Evolutionary conservation across 2,329 filamentous ascomycete genomes (phyloP).

Genomic region (Paracorniculantispora psalliotae): DNA sequence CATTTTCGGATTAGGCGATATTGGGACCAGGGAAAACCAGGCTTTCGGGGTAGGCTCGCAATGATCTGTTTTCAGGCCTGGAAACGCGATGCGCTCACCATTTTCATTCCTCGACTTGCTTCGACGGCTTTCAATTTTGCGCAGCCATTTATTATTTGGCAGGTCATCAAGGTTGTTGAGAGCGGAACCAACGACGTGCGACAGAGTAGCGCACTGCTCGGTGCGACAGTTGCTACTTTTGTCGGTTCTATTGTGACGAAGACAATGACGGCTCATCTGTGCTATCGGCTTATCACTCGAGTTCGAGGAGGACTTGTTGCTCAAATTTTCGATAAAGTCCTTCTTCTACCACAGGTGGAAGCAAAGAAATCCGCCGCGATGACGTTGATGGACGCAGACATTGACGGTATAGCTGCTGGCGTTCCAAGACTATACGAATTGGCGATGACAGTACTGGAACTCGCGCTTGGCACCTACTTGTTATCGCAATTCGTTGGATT

Average conservation of each 20-base stretch:
- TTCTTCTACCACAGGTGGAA: slow-evolving; percentile 24
- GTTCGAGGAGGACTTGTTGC: slow-evolving; percentile 30
- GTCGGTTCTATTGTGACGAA: neutral
- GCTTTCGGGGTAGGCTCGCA: no score
- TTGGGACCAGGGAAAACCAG: no score
- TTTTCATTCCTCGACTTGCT: neutral
- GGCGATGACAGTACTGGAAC: neutral
- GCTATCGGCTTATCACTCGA: slow-evolving; percentile 26
- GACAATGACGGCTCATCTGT: neutral
- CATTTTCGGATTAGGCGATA: no score
- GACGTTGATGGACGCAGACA: slow-evolving; percentile 5
- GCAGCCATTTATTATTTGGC: neutral
- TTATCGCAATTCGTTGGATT: neutral
- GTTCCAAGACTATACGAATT: neutral
- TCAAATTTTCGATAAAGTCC: slow-evolving; percentile 43
- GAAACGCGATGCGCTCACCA: slow-evolving; percentile 1
- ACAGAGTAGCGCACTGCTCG: neutral
- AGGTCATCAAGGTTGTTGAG: neutral
- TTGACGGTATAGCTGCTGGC: neutral
- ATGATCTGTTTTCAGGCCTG: slow-evolving; percentile 22
- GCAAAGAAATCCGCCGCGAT: slow-evolving; percentile 22
- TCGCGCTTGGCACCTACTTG: neutral
- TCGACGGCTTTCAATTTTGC: neutral
- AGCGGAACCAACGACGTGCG: neutral
- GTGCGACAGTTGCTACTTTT: neutral